Percentiles rank a stretch among this genome's conserved stretches.
These are phyloP conservation scores for Urtica urens DNA, from an alignment of 306 rosid species.

Conservation along the genomic window DNA sequence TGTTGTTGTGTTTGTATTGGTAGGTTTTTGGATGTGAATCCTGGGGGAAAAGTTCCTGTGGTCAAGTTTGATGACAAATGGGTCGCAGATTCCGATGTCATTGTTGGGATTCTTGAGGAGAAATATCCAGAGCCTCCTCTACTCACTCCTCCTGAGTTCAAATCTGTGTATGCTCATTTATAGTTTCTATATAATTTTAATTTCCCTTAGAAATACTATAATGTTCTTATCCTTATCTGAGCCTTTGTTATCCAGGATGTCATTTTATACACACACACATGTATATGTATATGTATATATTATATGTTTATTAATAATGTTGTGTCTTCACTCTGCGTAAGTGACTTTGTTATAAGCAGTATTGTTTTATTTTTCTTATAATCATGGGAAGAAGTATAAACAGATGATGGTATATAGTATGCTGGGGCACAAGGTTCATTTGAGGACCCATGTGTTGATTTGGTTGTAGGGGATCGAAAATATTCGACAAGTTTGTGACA, in stretches of 20 bases:
- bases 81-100: constrained; percentile 81
- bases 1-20: constrained; percentile 7
- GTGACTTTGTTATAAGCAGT: background rate
- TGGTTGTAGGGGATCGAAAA: constrained; percentile 66
- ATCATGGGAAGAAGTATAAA: background rate
- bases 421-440: too few species aligned
- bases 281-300: too few species aligned
- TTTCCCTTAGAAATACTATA: too few species aligned
- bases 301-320: too few species aligned
- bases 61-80: constrained; percentile 62
- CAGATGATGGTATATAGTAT: background rate
- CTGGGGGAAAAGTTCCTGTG: constrained; percentile 84
- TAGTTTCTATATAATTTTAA: background rate
- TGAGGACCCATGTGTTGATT: background rate
- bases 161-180: constrained; percentile 48
- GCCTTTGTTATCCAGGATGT: too few species aligned
- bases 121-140: constrained; percentile 62
- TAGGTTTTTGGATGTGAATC: constrained; percentile 68
- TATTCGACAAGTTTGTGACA: constrained; percentile 46
- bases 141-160: constrained; percentile 41
- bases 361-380: background rate
- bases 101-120: constrained; percentile 59
- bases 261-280: too few species aligned
- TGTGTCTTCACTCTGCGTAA: background rate
- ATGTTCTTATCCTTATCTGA: too few species aligned